Evolutionary conservation across 2,329 filamentous ascomycete genomes (phyloP), one percentile per base, ranked within the genome.

Genomic region (Colletotrichum sp.): DNA sequence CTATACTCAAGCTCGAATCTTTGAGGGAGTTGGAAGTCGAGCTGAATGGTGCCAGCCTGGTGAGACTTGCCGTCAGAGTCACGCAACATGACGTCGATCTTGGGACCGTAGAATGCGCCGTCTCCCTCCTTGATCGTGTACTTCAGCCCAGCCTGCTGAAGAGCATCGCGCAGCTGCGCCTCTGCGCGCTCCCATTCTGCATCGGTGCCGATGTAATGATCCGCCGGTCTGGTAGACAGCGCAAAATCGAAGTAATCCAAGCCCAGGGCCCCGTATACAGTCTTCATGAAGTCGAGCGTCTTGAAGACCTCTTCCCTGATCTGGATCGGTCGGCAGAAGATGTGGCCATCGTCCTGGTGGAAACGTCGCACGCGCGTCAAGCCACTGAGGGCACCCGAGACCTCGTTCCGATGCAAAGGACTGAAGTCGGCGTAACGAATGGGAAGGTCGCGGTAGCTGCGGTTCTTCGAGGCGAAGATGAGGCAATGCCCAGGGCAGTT

Each of bases 401-500:
- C 89, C 84, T 98, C 95, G 82, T 98, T 98, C 63, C 96, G 90
- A 83, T 97, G 95, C n/a, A 98, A 88, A 3, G 95, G 92, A 80
- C 94, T 95, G 81, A 98, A 98, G 83, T 98, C 96, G 72, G 95
- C 95, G 84, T 95, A 95, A 80, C 95, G 92, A 77, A 98, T 90
- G 2, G 96, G 95, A 22, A 98, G 87, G 78, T 98, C 94, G 78
- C 93, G 91, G 84, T 96, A 96, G 79, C 93, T 95, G 76, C 93
- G 92, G 73, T 90, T 89, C 78, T 93, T 91, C 63, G 93, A 93
- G 76, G 91, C 93, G 82, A 98, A 98, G 77, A 98, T 91, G 78
- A 98, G 87, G 82, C 95, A 98, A 84, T 98, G 95, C 5, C 95
- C 95, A 0, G 95, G 95, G 82, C 95, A 98, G 82, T 98, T 98